A percentile compares a stretch with the other conserved stretches of the same genome.
Evolutionary conservation across 768 basidiomycete species (phyloP).

Genomic region (Cyathus striatus): DNA sequence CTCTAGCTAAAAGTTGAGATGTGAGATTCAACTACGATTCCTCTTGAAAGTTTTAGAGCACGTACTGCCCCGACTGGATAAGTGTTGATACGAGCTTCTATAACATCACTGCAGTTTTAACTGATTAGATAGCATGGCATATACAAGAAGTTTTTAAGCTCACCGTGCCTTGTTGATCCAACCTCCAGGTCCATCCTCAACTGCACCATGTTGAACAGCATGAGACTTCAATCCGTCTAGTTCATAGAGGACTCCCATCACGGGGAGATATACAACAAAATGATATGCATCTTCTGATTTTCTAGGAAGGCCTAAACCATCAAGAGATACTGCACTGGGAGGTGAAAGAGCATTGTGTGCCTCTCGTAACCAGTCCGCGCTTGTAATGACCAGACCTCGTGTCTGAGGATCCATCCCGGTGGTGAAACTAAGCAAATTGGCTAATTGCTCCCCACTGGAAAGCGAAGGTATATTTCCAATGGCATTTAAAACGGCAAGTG

Average conservation of each 20-base stretch:
- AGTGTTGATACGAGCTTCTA: constrained; percentile 84
- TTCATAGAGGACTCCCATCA: constrained; percentile 83
- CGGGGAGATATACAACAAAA: constrained; percentile 90
- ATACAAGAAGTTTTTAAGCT: constrained; percentile 11
- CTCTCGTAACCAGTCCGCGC: constrained; percentile 73
- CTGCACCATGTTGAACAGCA: constrained; percentile 79
- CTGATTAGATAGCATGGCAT: constrained; percentile 11
- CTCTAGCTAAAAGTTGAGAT: constrained; percentile 71
- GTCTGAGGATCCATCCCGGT: constrained; percentile 84
- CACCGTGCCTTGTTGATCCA: constrained; percentile 84
- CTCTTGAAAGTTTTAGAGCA: constrained; percentile 9
- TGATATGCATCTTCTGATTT: constrained; percentile 86
- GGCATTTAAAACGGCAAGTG: constrained; percentile 90
- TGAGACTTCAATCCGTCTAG: constrained; percentile 83
- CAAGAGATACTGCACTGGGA: constrained; percentile 81
- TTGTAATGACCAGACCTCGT: constrained; percentile 76
- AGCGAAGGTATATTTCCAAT: constrained; percentile 75
- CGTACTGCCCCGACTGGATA: constrained; percentile 87
- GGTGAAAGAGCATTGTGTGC: constrained; percentile 94
- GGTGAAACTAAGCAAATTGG: constrained; percentile 73
- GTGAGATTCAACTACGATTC: neutral
- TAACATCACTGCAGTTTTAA: constrained; percentile 66
- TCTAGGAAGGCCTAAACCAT: constrained; percentile 70
- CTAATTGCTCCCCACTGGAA: constrained; percentile 59
- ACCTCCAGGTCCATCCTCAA: constrained; percentile 63